Evolutionary conservation across 2,329 filamentous ascomycete species (phyloP).

Genomic region (Kalaharituber pfeilii): DNA sequence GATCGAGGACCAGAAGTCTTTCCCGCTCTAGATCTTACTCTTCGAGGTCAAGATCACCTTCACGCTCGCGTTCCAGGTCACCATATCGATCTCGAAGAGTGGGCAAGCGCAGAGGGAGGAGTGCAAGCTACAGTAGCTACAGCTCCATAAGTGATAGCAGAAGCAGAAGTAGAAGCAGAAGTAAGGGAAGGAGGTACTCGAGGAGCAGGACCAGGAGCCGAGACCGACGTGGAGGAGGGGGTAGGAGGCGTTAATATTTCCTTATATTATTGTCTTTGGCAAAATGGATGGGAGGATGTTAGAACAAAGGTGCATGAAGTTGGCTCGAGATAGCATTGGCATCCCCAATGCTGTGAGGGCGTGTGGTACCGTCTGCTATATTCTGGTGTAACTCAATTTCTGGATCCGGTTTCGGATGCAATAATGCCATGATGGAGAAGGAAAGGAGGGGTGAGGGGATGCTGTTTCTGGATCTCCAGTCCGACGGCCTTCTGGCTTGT

Average conservation of each 20-base stretch:
- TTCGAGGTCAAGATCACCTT: conserved; percentile 31
- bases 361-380: no score
- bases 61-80: conserved; percentile 35
- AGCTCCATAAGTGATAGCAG: conserved; percentile 25
- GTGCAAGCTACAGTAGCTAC: conserved; percentile 46
- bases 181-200: conserved; percentile 27
- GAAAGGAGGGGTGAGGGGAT: no score
- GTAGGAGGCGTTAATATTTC: conserved; percentile 26
- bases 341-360: no score
- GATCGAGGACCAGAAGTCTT: conserved; percentile 35
- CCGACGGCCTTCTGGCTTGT: no score
- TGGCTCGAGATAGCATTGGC: no score
- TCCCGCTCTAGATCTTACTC: conserved; percentile 31
- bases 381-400: no score
- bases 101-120: conserved; percentile 30
- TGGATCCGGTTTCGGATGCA: no score
- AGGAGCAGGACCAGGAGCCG: conserved; percentile 23
- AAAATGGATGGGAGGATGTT: no score
- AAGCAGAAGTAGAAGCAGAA: conserved; percentile 33
- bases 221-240: conserved; percentile 13
- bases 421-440: no score
- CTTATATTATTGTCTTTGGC: no score
- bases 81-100: conserved; percentile 24
- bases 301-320: no score
- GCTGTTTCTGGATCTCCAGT: no score